Evolutionary conservation across 768 basidiomycete genomes (phyloP), one percentile per base, ranked within the genome.

Genomic region (Coprinopsis marcescibilis): DNA sequence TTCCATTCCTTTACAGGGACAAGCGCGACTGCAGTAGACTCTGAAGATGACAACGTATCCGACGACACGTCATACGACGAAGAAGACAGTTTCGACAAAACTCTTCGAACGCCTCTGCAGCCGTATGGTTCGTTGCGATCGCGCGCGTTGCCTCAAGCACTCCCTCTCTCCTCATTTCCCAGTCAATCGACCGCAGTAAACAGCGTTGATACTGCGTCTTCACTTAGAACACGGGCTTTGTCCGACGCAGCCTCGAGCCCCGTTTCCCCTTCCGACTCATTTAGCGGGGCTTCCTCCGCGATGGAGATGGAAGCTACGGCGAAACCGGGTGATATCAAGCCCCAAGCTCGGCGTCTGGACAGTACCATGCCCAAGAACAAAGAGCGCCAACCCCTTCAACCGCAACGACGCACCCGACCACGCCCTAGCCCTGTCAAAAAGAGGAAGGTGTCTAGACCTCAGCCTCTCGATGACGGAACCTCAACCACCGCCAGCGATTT

Each of bases 61-160:
- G 64, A 61, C 8, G 45, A 38, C 15, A 14, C 24, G 19, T 34
- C 24, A 3, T 46, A 49, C 37, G 48, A 49, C 11, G 41, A 42
- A 43, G 83, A 85, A 49, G 80, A 83, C 50, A 75, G 76, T 36
- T 83, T 85, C 54, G 71, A 86, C 45, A 67, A 77, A 25, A 86
- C 85, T 1, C 66, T 87, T 49, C 77, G 73, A 47, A 87, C 85
- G 2, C 85, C 85, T 8, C 61, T 71, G 48, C 65, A 62, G 33
- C 53, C 62, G 33, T 52, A 59, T 32, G 57, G 58, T 14, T 54
- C 57, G 21, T 34, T 55, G 26, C 51, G 60, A 36, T 55, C 56
- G 8, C 58, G 57, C 38, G 43, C 52, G 4, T 46, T 50, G 26
- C 52, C 55, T 32, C 52, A 38, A 43, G n/a, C 55, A 50, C n/a